Conservation (phyloP, 78 protist genomes). For the Chrysochromulina tobinii region DNA sequence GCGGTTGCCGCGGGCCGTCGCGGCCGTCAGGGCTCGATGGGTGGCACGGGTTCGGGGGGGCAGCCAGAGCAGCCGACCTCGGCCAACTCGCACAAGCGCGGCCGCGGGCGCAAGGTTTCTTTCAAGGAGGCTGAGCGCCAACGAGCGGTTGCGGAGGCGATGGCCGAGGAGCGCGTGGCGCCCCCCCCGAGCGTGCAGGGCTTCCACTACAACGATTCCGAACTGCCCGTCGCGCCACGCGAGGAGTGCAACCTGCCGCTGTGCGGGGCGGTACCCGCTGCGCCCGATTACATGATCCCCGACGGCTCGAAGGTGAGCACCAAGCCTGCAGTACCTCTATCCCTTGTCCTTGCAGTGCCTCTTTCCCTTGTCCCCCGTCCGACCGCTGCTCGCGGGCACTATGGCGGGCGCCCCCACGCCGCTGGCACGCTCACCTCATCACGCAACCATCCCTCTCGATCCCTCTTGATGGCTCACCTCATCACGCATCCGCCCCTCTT, state of each 20-base stretch:
- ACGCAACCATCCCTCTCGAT: too few relatives aligned
- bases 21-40: too few relatives aligned
- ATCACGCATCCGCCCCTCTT: too few relatives aligned
- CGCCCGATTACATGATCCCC: neutral
- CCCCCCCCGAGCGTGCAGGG: too few relatives aligned
- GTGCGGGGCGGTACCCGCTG: neutral
- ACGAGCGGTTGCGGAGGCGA: neutral
- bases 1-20: too few relatives aligned
- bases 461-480: too few relatives aligned
- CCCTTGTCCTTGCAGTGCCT: too few relatives aligned
- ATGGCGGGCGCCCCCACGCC: too few relatives aligned
- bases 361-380: too few relatives aligned
- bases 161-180: neutral
- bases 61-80: neutral
- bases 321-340: too few relatives aligned
- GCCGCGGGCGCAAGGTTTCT: neutral
- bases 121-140: neutral
- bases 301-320: neutral
- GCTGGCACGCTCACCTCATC: too few relatives aligned
- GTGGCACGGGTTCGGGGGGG: too few relatives aligned
- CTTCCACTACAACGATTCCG: neutral
- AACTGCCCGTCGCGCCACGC: neutral
- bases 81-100: neutral
- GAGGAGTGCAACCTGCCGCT: neutral
- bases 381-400: neutral